Base-by-base conservation (phyloP, 2,329 filamentous ascomycete species). In the Exserohilum turcica region DNA sequence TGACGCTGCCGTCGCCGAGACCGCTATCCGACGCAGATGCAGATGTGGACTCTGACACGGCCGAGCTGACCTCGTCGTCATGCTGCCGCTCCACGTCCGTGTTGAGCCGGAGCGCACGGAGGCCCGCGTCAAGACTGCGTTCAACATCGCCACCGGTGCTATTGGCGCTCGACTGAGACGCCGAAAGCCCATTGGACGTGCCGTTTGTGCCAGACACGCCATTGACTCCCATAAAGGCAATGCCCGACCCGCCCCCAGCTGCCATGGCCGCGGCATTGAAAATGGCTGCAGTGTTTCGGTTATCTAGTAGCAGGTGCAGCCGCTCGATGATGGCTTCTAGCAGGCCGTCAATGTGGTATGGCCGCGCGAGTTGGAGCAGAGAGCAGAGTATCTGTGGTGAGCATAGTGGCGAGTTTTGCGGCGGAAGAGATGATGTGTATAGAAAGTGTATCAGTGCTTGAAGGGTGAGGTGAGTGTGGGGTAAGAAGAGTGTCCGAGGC, bases 251-350 rank as follows among this genome's bases (percentile, higher is more conserved):
- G 21, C 94, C 92, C 9, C 94, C 94, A 1, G 94, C 94, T 0
- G 92, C 94, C 94, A 97, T 97, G 47, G 94, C 94, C 0, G 93
- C 94, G 0, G 94, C 94, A 62, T 99, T 99, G 80, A 99, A 99
- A 0, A 99, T 92, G 5, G 94, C 94, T 0, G 94, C 94, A 0
- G 94, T 93, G 63, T 97, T 99, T 40, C 93, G 85, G 42, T 91
- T 94, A 72, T 99, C 94, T 3, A 99, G 84, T 0, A 95, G 84
- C 27, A 90, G 84, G 68, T 99, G 94, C 0, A 99, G 81, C 6
- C 93, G 86, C 74, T 97, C 92, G 8, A 97, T 91, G 1, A 95
- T 91, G 0, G 91, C 91, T 77, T 99, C 94, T 1, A 97, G 80
- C 2, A 99, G 82, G 0, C 94, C 94, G 65, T 97, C 92, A 40